These are phyloP conservation scores for Polyporus tsugae DNA, from an alignment of 1,284 basidiomycete genomes.

Conservation along the genomic window DNA sequence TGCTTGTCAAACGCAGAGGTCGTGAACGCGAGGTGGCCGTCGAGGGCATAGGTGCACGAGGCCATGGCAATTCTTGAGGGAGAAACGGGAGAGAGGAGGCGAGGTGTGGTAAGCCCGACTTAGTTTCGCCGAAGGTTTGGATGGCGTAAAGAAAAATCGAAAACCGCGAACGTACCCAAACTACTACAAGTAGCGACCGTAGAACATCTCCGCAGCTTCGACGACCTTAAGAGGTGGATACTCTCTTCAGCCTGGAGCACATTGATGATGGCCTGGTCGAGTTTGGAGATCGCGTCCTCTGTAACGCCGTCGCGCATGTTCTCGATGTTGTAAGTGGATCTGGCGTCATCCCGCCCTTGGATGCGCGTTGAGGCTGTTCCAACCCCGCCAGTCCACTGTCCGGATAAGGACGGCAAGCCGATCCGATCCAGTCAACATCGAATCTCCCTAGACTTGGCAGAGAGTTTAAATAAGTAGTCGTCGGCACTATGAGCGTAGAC, in stretches of 20 bases:
- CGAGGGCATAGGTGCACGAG: conserved; percentile 81
- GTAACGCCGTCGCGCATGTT: conserved; percentile 18
- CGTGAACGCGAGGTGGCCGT: conserved; percentile 73
- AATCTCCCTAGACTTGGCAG: too few species aligned
- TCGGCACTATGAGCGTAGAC: too few species aligned
- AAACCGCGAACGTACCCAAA: conserved; percentile 52
- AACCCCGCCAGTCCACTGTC: too few species aligned
- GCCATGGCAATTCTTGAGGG: conserved; percentile 67
- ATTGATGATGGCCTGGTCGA: conserved; percentile 15
- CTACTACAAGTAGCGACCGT: conserved; percentile 65
- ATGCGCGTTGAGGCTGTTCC: too few species aligned
- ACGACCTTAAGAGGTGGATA: conserved; percentile 55
- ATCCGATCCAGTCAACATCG: too few species aligned
- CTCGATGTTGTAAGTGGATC: conserved; percentile 11
- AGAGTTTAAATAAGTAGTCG: too few species aligned
- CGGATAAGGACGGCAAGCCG: too few species aligned
- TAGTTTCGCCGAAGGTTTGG: not conserved
- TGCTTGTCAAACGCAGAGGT: conserved; percentile 68
- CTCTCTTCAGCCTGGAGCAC: conserved; percentile 36
- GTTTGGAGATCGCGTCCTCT: conserved; percentile 26
- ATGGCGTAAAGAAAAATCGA: not conserved
- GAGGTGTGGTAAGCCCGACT: not conserved
- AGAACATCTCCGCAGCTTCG: conserved; percentile 61
- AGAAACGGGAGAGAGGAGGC: not conserved
- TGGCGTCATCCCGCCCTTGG: too few species aligned